These are phyloP conservation scores for Phoenix dactylifera DNA, from an alignment of 176 grass and related monocot genomes.

Conservation along the genomic window DNA sequence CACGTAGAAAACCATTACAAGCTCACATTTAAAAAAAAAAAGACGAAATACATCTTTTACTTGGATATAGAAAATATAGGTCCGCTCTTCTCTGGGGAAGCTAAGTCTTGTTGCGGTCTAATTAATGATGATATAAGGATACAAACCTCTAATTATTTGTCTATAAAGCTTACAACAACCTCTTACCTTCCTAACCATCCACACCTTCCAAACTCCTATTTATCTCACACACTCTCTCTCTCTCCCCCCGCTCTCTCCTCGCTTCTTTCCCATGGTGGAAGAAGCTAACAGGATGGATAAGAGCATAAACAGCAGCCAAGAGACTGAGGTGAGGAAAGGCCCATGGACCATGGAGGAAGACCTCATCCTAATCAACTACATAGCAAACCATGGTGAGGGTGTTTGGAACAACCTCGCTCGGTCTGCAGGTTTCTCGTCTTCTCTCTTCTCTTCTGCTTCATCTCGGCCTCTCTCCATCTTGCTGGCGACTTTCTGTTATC, in stretches of 20 bases:
- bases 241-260: not conserved
- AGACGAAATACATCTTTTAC: no score
- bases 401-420: conserved; percentile 21
- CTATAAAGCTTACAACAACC: conserved; percentile 9
- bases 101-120: no score
- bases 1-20: no score
- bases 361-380: conserved; percentile 20
- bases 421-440: not conserved
- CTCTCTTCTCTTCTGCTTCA: no score
- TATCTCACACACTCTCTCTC: not conserved
- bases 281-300: conserved; percentile 4
- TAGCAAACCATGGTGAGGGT: conserved; percentile 18
- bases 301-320: conserved; percentile 11
- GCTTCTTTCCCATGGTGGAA: not conserved
- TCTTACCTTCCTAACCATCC: not conserved
- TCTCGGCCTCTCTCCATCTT: no score
- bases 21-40: no score
- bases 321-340: conserved; percentile 15
- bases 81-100: no score
- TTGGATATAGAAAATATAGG: no score
- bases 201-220: not conserved
- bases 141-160: not conserved
- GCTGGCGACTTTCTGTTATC: no score
- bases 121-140: no score
- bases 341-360: conserved; percentile 24